These are phyloP conservation scores for Mortierella sp. DNA, from an alignment of 371 early-diverging fungal genomes.

Conservation along the genomic window DNA sequence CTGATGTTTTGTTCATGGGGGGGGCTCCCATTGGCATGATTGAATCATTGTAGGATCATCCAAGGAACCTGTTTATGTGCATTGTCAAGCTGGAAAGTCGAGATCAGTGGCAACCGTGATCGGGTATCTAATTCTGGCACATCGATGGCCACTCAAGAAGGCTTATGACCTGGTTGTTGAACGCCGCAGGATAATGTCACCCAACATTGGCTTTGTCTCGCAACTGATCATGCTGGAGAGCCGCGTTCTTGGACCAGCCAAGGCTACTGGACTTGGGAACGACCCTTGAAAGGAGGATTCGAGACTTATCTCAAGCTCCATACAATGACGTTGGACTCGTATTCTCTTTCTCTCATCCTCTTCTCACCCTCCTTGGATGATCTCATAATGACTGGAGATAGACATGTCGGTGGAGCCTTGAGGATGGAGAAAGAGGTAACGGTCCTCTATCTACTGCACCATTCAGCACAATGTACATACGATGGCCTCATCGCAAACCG, in stretches of 20 bases:
- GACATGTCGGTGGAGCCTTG: no score
- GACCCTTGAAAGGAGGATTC: not conserved
- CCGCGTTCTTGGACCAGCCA: conserved; percentile 63
- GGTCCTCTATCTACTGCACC: no score
- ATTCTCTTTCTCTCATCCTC: no score
- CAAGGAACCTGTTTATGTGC: conserved; percentile 74
- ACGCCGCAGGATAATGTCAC: conserved; percentile 79
- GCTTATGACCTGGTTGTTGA: conserved; percentile 81
- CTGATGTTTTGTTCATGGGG: not conserved
- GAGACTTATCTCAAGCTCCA: no score
- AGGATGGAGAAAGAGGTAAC: no score
- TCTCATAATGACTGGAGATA: conserved; percentile 11
- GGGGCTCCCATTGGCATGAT: no score
- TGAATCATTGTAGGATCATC: conserved; percentile 23
- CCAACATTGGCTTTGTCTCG: conserved; percentile 88
- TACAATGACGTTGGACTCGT: no score
- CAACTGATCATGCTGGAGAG: conserved; percentile 80
- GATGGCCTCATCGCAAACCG: no score
- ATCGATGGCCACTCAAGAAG: conserved; percentile 74
- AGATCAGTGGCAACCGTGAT: conserved; percentile 84
- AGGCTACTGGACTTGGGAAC: conserved; percentile 31
- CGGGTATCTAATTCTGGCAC: conserved; percentile 75
- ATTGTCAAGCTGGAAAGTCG: conserved; percentile 89
- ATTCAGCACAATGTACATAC: no score
- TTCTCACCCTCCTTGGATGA: conserved; percentile 13